Conservation (phyloP, 176 grass and related monocot species). For the Hordeum marinum region DNA sequence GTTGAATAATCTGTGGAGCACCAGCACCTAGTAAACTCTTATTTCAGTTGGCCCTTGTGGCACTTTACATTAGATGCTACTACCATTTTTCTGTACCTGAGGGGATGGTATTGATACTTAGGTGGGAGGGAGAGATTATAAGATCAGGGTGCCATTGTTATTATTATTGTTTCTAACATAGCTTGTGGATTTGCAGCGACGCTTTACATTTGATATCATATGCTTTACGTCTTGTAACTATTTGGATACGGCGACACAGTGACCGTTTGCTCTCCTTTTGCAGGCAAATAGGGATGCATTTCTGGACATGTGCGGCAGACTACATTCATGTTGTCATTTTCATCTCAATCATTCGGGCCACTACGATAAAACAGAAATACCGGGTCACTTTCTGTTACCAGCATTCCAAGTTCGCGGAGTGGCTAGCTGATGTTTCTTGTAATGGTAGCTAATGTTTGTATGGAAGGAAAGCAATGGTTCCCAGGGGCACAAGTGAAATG, state of each 20-base stretch:
- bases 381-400: too few species aligned
- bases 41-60: background rate
- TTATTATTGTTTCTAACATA: background rate
- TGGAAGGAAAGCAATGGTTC: too few species aligned
- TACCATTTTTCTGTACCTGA: background rate
- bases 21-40: background rate
- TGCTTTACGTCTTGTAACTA: background rate
- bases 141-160: background rate
- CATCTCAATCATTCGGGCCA: too few species aligned
- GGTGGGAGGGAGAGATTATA: background rate
- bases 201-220: background rate
- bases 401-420: too few species aligned
- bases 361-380: too few species aligned
- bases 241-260: background rate
- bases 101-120: background rate
- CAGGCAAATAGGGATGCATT: background rate
- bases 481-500: too few species aligned
- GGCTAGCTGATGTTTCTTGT: too few species aligned
- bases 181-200: background rate
- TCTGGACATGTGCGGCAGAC: background rate
- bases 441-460: too few species aligned
- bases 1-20: background rate
- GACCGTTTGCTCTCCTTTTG: background rate
- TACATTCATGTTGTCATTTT: background rate
- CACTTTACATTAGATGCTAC: background rate